Evolutionary conservation across 169 alveolate species (phyloP), one percentile per base, ranked within the genome.

Genomic region (Miamiensis avidus): DNA sequence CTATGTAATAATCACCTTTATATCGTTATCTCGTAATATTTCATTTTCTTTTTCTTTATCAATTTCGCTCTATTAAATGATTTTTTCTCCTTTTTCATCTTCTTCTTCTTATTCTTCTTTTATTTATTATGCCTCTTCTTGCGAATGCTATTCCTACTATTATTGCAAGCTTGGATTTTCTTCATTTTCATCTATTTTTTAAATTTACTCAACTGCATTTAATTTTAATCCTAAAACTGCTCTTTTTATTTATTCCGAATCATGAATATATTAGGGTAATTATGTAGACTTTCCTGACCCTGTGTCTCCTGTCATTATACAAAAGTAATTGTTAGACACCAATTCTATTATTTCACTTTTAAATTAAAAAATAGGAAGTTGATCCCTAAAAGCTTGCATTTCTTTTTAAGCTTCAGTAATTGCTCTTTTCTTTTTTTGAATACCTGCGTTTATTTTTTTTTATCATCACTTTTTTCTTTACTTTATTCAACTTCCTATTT

Each of bases 231-330:
- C 87, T 73, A 34, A 29, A 86, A 86, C n/a, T 84, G 76, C 49
- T 90, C 89, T 31, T n/a, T 75, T 77, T 4, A 88, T 69, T 76
- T 82, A 83, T 15, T 88, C 81, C 29, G 83, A 82, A 73, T 95
- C 96, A 74, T 88, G 81, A 74, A 94, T 75, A 86, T 87, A 96
- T 82, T 96, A 91, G 15, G 98, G 98, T 1, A 96, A 86, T 86
- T 96, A 95, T 1, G 99, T 97, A 20, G 99, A 93, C 84, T 97
- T 97, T 28, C 99, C 99, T 64, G 97, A 92, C 0, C 99, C 99
- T 33, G 99, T 97, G 79, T 95, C 98, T 31, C 99, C 99, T 76
- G 97, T 94, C 25, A 96, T 92, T 33, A 96, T 83, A 31, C 91
- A 82, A 84, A 95, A 91, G 25, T 89, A 88, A 79, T 92, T 89